Base-by-base conservation (phyloP, 495 filamentous ascomycete genomes). In the Aspergillus diversus region DNA sequence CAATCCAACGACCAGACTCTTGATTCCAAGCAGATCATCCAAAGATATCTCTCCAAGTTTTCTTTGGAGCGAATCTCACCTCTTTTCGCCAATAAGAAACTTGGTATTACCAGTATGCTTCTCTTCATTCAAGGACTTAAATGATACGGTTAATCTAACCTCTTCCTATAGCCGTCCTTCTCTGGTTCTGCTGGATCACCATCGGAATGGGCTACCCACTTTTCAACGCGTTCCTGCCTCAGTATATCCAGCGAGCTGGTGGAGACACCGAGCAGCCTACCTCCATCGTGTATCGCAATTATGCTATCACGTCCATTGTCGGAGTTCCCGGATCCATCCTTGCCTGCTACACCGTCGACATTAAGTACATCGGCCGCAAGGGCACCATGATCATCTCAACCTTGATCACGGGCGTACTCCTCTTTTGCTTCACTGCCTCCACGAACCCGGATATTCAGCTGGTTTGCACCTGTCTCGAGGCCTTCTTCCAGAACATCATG, bases 401-500 rank as follows among this genome's bases (percentile, higher is more conserved):
- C 2, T 5, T 86, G 50, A 73, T 87, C 63, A 87, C 81, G 0
- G 84, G 80, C 5, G 74, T 88, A 13, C 75, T 88, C 37, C 69
- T 86, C n/a, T 87, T 85, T 72, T 79, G 80, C 59, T 87, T 87
- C 75, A 87, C 86, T 6, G 65, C 76, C 5, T 78, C 80, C n/a
- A 71, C 71, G 2, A 71, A 81, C 63, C 65, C 83, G 33, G 72
- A 78, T 43, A 74, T 76, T 64, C 80, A 85, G 60, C 81, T 86
- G 21, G 70, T 74, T 47, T 86, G 84, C 72, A 77, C 70, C 33
- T 83, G 79, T 52, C 73, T 85, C 17, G 82, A 85, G 60, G 80
- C 82, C 33, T 84, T 87, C 71, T 86, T 85, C 79, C 84, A 87
- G 72, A 87, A 87, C 66, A 83, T 86, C 71, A 86, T 86, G 84